Evolutionary conservation across 208 protist genomes (phyloP).

Genomic region (Leishmania mexicana): DNA sequence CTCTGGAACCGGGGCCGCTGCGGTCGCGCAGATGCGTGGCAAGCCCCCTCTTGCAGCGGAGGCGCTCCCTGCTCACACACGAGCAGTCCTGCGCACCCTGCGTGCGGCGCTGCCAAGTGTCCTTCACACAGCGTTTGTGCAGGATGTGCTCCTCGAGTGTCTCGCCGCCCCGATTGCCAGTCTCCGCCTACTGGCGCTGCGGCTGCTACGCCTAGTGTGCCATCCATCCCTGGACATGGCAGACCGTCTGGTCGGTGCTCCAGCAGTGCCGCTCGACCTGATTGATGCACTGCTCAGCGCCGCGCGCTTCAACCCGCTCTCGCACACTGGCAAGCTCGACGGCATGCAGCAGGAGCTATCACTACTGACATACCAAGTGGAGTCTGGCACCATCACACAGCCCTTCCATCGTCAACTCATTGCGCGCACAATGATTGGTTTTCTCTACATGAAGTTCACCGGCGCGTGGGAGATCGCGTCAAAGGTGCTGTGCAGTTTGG

Average conservation of each 20-base stretch:
- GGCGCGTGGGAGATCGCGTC: slow-evolving; percentile 70
- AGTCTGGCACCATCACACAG: slow-evolving; percentile 51
- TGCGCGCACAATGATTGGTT: slow-evolving; percentile 72
- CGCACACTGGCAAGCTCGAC: slow-evolving; percentile 64
- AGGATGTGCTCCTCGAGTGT: slow-evolving; percentile 69
- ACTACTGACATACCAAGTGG: slow-evolving; percentile 60
- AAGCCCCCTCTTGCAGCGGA: slow-evolving; percentile 6
- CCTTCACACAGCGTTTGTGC: slow-evolving; percentile 54
- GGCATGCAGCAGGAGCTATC: slow-evolving; percentile 67
- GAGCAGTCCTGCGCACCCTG: slow-evolving; percentile 40
- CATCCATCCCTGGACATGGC: slow-evolving; percentile 27
- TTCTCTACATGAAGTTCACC: slow-evolving; percentile 84
- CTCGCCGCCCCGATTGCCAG: slow-evolving; percentile 63
- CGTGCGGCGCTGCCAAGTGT: slow-evolving; percentile 32
- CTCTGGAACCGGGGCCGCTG: not conserved
- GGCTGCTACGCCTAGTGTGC: slow-evolving; percentile 68
- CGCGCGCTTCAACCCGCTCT: slow-evolving; percentile 77
- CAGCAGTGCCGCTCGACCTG: slow-evolving; percentile 23
- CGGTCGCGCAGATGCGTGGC: not conserved
- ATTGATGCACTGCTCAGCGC: slow-evolving; percentile 46
- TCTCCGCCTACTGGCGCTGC: slow-evolving; percentile 71
- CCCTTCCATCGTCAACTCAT: slow-evolving; percentile 66
- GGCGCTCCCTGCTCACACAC: slow-evolving; percentile 18
- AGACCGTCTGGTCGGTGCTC: slow-evolving; percentile 22
- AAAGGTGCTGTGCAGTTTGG: slow-evolving; percentile 59